phyloP scores from a whole-genome alignment of 305 asterid species.

The Caryopteris hybrid region DNA sequence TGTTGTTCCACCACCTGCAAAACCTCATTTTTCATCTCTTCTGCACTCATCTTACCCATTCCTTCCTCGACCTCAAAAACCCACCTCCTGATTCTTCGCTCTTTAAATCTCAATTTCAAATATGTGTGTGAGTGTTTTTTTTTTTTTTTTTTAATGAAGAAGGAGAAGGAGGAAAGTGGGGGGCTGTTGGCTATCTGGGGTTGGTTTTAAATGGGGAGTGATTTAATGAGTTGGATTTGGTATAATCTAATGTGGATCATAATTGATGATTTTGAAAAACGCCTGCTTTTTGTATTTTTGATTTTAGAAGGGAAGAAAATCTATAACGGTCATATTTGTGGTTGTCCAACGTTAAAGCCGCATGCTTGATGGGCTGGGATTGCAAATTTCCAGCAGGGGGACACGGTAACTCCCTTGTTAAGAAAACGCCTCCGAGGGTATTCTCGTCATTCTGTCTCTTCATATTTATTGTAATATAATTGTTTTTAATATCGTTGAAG shows the following conservation, averaged over 20 bases:
- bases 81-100: no score
- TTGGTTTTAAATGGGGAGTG: no score
- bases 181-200: no score
- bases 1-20: conserved; percentile 28
- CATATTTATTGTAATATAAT: background rate
- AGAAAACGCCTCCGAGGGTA: background rate
- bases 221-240: conserved; percentile 29
- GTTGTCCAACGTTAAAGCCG: background rate
- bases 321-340: conserved; percentile 59
- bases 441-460: background rate
- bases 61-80: background rate
- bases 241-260: conserved; percentile 3
- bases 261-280: conserved; percentile 18
- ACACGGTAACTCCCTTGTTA: background rate
- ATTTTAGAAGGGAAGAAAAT: conserved; percentile 7
- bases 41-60: conserved; percentile 43
- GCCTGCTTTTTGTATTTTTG: conserved; percentile 19
- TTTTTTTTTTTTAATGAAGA: background rate
- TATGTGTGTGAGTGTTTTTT: no score
- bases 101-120: background rate
- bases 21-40: conserved; percentile 39
- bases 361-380: background rate
- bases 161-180: background rate
- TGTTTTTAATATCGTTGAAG: no score
- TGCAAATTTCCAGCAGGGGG: conserved; percentile 12